Base-by-base conservation (phyloP, 208 protist species). In the Acanthamoeba culbertsoni region DNA sequence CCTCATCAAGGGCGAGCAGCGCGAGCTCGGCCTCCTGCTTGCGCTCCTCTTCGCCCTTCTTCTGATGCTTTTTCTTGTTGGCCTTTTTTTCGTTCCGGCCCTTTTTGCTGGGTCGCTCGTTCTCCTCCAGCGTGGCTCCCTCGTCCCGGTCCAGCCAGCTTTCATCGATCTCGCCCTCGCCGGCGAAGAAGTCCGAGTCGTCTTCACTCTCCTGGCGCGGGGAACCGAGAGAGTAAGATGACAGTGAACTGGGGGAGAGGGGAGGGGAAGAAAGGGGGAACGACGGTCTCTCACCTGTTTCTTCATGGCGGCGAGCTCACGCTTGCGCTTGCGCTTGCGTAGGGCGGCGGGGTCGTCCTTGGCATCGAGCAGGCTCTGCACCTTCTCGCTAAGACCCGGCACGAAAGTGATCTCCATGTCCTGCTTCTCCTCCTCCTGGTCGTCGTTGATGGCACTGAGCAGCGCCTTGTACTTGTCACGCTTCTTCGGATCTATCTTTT, bases 391-490 rank as follows among this genome's bases (percentile, higher is more conserved):
- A 16, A 95, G 68, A 31, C 86, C 84, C 31, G 94, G 86, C 42
- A 86, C 94, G 53, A 95, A 96, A 0, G 92, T 95, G 48, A 95
- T 95, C 77, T 96, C 68, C 68, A 79, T 79, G 31, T 88, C 77
- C 37, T 88, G 48, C 51, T 65, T 16, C 68, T 62, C 68, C 71
- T 86, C 90, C 46, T 93, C 65, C 16, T 92, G 26, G 33, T 35
- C 88, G 6, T 35, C 16, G 28, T 92, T 23, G 45, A 63, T 59
- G 37, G 40, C 28, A 23, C 31, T 28, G 42, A 73, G 62, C 20
- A 73, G 43, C 33, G 48, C 23, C 7, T 16, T 31, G 40, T 86
- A 71, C 46, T 57, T 86, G 57, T 94, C 28, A 31, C 92, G 40
- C n/a, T 28, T 28, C 33, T 79, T 57, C 45, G 45, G 43, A 31